Conservation (phyloP, 116 monocot genomes). For the Phalaenopsis hybrid region DNA sequence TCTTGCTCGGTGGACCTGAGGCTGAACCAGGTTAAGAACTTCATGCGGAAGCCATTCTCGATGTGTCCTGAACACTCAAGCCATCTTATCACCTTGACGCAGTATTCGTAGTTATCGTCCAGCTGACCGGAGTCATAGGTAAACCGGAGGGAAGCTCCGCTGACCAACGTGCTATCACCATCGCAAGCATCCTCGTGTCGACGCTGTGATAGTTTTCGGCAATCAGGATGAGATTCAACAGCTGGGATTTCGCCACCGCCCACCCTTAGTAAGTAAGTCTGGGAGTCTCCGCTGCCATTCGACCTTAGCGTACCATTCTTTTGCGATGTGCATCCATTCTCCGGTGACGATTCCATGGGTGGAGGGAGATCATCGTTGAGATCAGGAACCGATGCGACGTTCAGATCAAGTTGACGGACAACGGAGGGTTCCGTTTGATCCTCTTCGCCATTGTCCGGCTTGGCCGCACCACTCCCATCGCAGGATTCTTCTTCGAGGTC, state of each 20-base stretch:
- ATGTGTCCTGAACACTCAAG: constrained; percentile 79
- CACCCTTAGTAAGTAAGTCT: constrained; percentile 34
- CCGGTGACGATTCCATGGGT: constrained; percentile 34
- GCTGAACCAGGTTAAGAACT: constrained; percentile 95
- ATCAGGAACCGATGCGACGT: constrained; percentile 63
- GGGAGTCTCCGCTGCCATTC: constrained; percentile 60
- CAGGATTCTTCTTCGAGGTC: constrained; percentile 51
- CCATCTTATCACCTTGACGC: constrained; percentile 88
- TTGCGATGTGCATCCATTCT: constrained; percentile 34
- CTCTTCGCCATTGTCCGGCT: constrained; percentile 32
- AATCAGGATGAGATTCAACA: constrained; percentile 50
- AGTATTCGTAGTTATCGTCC: constrained; percentile 83
- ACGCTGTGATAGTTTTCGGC: constrained; percentile 23
- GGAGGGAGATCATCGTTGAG: constrained; percentile 66
- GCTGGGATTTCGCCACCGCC: constrained; percentile 38
- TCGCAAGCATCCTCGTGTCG: constrained; percentile 43
- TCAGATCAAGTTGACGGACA: constrained; percentile 62
- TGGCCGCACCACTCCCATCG: constrained; percentile 22
- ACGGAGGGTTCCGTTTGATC: constrained; percentile 24
- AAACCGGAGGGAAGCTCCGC: constrained; percentile 35
- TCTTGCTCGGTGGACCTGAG: constrained; percentile 84
- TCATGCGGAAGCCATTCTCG: constrained; percentile 78
- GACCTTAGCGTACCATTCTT: constrained; percentile 20
- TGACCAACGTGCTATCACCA: constrained; percentile 58
- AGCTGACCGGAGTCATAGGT: constrained; percentile 42